A percentile compares a stretch with the other conserved stretches of the same genome.
These are phyloP conservation scores for Blastobotrys chiropterorum DNA, from an alignment of 805 yeast genomes.

Conservation along the genomic window DNA sequence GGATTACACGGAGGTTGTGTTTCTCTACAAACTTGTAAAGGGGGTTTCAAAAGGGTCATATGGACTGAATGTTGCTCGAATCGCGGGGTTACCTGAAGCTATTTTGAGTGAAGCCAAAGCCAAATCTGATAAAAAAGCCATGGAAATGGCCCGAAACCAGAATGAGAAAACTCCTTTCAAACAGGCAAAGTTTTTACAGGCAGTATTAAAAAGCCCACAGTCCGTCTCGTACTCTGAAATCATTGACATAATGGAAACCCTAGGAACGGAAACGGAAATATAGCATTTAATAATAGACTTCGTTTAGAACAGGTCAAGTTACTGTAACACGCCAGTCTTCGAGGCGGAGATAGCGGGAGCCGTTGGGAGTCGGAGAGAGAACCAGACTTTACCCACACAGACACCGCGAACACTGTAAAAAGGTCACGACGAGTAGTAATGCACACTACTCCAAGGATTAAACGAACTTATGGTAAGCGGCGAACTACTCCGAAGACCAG, in stretches of 20 bases:
- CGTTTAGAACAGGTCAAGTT: background rate
- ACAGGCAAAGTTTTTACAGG: background rate
- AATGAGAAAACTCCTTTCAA: background rate
- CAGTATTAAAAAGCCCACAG: background rate
- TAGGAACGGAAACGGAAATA: background rate
- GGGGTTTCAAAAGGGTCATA: constrained; percentile 61
- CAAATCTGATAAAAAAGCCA: constrained; percentile 23
- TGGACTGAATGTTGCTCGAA: constrained; percentile 78
- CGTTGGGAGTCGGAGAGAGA: too few relatives aligned
- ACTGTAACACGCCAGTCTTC: too few relatives aligned
- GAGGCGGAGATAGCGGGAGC: too few relatives aligned
- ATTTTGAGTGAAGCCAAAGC: constrained; percentile 23
- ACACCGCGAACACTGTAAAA: too few relatives aligned
- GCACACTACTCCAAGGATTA: background rate
- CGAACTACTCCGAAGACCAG: background rate
- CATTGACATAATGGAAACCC: background rate
- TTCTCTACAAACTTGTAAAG: constrained; percentile 44
- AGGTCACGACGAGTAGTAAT: background rate
- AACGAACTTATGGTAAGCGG: background rate
- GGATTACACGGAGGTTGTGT: constrained; percentile 39
- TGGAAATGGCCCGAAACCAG: background rate
- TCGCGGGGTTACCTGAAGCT: constrained; percentile 49
- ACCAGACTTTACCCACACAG: too few relatives aligned
- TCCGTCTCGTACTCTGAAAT: background rate
- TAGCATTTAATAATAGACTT: background rate